Evolutionary conservation across 202 grass and related monocot species (phyloP), one percentile per base, ranked within the genome.

Genomic region (Dendrocalamus latiflorus): DNA sequence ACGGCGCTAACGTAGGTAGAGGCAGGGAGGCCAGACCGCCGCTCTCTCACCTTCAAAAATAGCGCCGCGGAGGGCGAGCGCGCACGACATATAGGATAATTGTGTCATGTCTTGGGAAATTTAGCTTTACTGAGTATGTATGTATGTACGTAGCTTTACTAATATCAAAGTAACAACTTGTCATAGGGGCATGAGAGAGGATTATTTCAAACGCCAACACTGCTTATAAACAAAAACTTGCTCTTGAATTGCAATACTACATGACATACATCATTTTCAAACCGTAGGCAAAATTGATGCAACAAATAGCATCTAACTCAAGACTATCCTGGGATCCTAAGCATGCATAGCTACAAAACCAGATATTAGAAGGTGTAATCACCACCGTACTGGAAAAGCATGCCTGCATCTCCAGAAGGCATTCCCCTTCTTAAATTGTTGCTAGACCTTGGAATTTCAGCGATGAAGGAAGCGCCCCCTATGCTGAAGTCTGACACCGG

Each of bases 371-470:
- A 55, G 53, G 39, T 51, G 25, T 67, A 83, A 67, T 88, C 70
- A 78, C 59, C 67, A 50, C 83, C 81, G 49, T 82, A 84, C 47
- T 90, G 48, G 47, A 85, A 90, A 53, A 65, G 65, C 62, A 65
- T 72, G 43, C 86, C 83, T 20, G 37, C 55, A 76, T 86, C 63
- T 79, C 81, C 58, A 63, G 74, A 37, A 77, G 66, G 86, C 44
- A 90, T 74, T 72, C 74, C 59, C 8, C 68, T 86, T 84, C 48
- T 84, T 9, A 88, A 71, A 74, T 79, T 81, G 6, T 81, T 41
- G 45, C 65, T 68, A 78, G 61, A 80, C 81, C 75, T 81, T 41
- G 47, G 37, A 77, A 84, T n/a, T 79, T 77, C 75, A n/a, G 59
- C 59, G 10, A 81, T 68, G 63, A 83, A 78, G 66, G 85, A 84